Conservation (phyloP, 2,329 filamentous ascomycete genomes). For the Fusarium proliferatum region DNA sequence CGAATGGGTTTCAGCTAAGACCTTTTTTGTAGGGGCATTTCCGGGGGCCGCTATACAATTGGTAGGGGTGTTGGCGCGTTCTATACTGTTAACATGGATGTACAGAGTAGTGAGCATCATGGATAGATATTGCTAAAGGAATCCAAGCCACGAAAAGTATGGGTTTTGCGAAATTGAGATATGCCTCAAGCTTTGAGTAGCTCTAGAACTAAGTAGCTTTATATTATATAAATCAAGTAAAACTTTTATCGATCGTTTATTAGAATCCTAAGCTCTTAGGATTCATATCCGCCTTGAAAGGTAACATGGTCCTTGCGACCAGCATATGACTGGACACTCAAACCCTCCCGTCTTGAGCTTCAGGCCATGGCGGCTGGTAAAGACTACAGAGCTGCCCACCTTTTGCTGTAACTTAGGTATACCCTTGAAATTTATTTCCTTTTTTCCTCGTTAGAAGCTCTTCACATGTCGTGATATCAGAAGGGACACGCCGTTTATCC, state of each 20-base stretch:
- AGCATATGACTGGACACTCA: neutral
- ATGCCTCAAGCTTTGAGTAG: neutral
- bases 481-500: neutral
- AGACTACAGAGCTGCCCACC: neutral
- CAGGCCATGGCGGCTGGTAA: neutral
- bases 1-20: conserved; percentile 3
- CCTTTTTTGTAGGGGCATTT: neutral
- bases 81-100: neutral
- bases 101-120: neutral
- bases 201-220: neutral
- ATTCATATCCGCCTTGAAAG: neutral
- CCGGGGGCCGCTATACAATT: neutral
- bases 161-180: neutral
- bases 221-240: neutral
- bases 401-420: neutral
- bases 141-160: neutral
- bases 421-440: neutral
- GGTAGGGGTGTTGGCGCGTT: neutral
- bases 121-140: neutral
- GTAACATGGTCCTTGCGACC: neutral
- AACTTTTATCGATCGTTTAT: no score
- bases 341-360: neutral
- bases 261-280: neutral
- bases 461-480: neutral
- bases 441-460: neutral